phyloP scores from a whole-genome alignment of 2,329 filamentous ascomycete genomes.

The Nigrograna mackinnonii region DNA sequence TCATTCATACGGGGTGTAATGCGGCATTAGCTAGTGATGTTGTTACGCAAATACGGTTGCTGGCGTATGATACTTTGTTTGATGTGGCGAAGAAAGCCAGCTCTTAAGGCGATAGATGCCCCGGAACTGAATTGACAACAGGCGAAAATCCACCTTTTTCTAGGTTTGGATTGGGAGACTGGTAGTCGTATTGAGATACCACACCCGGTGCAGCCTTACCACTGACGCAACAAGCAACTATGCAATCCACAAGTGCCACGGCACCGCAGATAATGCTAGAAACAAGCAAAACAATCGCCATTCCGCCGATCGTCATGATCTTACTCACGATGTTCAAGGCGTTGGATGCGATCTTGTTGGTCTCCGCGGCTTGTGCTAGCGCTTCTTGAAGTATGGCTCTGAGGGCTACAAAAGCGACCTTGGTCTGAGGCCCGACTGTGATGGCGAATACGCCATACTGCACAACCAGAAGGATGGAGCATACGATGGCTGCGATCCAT shows the following conservation, averaged over 20 bases:
- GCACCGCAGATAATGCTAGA: constrained; percentile 3
- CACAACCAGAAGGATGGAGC: constrained; percentile 7
- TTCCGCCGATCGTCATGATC: constrained; percentile 10
- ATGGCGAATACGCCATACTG: constrained; percentile 10
- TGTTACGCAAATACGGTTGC: too few relatives aligned
- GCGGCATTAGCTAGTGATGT: too few relatives aligned
- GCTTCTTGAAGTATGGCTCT: constrained; percentile 2
- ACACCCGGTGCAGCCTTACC: too few relatives aligned
- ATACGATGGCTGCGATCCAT: constrained; percentile 11
- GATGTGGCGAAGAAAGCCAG: too few relatives aligned
- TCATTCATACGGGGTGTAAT: too few relatives aligned
- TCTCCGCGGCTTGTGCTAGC: background rate
- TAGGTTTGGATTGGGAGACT: too few relatives aligned
- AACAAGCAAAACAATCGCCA: constrained; percentile 7
- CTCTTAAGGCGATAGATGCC: too few relatives aligned
- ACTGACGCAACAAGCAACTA: constrained; percentile 9
- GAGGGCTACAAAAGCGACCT: constrained; percentile 3
- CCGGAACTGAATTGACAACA: too few relatives aligned
- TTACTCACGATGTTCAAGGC: constrained; percentile 7
- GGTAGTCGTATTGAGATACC: too few relatives aligned
- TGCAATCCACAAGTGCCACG: constrained; percentile 5
- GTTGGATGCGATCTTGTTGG: constrained; percentile 2
- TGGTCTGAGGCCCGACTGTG: constrained; percentile 3
- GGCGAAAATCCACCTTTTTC: too few relatives aligned
- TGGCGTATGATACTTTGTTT: too few relatives aligned